Evolutionary conservation across 768 basidiomycete genomes (phyloP).

Genomic region (Lentinus tigrinus): DNA sequence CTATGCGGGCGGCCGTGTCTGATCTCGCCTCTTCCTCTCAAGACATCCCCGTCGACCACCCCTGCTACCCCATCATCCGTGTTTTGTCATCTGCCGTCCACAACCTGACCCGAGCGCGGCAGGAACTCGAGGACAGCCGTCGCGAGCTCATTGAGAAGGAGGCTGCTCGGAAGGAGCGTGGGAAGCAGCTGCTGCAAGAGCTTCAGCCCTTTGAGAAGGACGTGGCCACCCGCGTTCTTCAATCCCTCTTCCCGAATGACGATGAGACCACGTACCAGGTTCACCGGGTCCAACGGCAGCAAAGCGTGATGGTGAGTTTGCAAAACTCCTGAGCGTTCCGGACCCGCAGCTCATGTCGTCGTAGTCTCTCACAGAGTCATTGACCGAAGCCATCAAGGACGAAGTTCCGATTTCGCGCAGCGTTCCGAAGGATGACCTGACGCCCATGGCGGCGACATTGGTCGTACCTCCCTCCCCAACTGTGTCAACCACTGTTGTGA

Average conservation of each 20-base stretch:
- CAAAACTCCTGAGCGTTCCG: too few relatives aligned
- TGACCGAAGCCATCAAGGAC: constrained; percentile 50
- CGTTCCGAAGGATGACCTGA: constrained; percentile 24
- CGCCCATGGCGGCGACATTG: constrained; percentile 9
- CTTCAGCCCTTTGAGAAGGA: constrained; percentile 62
- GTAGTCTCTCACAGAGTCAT: constrained; percentile 46
- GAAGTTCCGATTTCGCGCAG: constrained; percentile 39
- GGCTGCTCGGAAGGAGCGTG: constrained; percentile 46
- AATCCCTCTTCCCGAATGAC: constrained; percentile 57
- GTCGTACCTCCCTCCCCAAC: constrained; percentile 1
- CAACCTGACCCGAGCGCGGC: constrained; percentile 51
- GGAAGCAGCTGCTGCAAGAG: constrained; percentile 55
- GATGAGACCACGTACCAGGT: constrained; percentile 47
- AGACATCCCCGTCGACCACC: constrained; percentile 45
- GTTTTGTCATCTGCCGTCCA: constrained; percentile 67
- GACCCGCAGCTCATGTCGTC: background rate
- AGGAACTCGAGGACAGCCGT: constrained; percentile 65
- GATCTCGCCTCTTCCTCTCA: constrained; percentile 45
- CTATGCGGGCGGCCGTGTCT: constrained; percentile 63
- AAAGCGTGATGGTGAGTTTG: constrained; percentile 55
- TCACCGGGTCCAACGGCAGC: constrained; percentile 39
- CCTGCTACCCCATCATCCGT: constrained; percentile 68
- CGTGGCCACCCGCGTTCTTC: constrained; percentile 63
- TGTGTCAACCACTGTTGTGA: constrained; percentile 5
- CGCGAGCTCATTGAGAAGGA: constrained; percentile 60